Evolutionary conservation across 306 rosid species (phyloP), one percentile per base, ranked within the genome.

Genomic region (Cucurbita maxima): DNA sequence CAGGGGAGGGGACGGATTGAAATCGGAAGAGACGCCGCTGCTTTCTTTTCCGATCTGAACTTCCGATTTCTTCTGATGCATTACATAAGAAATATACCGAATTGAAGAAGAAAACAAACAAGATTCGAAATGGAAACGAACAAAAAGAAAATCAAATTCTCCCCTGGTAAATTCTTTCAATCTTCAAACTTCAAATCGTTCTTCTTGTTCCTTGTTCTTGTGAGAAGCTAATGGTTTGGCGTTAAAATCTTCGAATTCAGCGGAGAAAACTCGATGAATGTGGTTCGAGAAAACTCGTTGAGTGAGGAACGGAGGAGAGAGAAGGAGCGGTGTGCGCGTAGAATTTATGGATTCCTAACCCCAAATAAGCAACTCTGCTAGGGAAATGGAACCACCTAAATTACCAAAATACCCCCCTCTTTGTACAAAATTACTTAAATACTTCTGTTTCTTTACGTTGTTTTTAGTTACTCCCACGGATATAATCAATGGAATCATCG

Each of bases 1-100:
- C 0, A 87, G 85, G 20, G 91, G 96, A 0, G 96, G 92, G 38
- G 92, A 81, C 2, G 88, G 97, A 59, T 89, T 86, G 91, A 86
- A 95, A 91, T 89, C 99, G 97, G 96, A 95, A 95, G 99, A 95
- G 87, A 95, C 85, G 96, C 96, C 99, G 73, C 78, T 84, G 92
- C 99, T 95, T 95, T 89, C 99, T 85, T 89, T 91, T 85, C 99
- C 97, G 96, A 95, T 89, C 88, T 91, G 96, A 34, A 91, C 91
- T 83, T 94, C 99, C 59, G 97, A 95, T 91, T 91, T 95, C 96
- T 95, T 91, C 80, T 89, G 99, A 94, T 89, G 99, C 99, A 91
- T 94, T 88, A 89, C 70, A 59, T 34, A 74, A 47, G 57, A 34
- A 64, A 59, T 15, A 10, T 0, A 16, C 52, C 51, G 43, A 72